Percentiles rank a stretch among this genome's conserved stretches.
Conservation (phyloP, 2,329 filamentous ascomycete species). For the Sphaceloma murrayae region DNA sequence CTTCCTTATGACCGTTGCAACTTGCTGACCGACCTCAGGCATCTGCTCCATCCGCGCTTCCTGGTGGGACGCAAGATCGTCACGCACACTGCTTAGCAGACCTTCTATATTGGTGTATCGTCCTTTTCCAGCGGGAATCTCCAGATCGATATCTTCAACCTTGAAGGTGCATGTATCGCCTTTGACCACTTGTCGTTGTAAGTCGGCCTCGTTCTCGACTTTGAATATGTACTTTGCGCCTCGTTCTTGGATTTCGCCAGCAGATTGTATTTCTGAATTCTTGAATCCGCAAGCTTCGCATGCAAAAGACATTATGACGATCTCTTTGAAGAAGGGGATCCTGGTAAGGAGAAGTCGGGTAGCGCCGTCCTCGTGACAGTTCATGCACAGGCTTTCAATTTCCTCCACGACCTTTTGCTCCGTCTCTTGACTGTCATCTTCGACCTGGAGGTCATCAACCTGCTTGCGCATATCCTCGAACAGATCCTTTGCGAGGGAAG, state of each 20-base stretch:
- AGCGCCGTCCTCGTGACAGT: constrained; percentile 52
- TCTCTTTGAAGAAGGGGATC: constrained; percentile 95
- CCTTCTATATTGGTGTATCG: constrained; percentile 93
- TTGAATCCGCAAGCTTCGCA: constrained; percentile 83
- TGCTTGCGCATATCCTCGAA: constrained; percentile 45
- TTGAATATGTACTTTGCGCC: constrained; percentile 77
- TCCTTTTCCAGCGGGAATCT: constrained; percentile 82
- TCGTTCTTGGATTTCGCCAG: constrained; percentile 82
- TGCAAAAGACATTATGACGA: constrained; percentile 93
- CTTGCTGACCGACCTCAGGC: constrained; percentile 68
- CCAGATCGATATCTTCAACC: constrained; percentile 83
- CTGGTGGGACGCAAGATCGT: constrained; percentile 74
- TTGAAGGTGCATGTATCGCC: constrained; percentile 78
- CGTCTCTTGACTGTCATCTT: constrained; percentile 27
- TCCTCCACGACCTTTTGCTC: constrained; percentile 44
- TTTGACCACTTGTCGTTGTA: constrained; percentile 83
- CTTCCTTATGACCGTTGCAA: constrained; percentile 65
- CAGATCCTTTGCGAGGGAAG: constrained; percentile 36
- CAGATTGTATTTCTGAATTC: constrained; percentile 90
- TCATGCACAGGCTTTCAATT: constrained; percentile 47
- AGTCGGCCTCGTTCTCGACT: constrained; percentile 61
- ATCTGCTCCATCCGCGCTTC: constrained; percentile 66
- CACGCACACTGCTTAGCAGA: constrained; percentile 64
- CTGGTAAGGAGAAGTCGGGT: constrained; percentile 81
- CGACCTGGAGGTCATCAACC: constrained; percentile 33